Percentiles rank a stretch among this genome's conserved stretches.
These are phyloP conservation scores for Suillus plorans DNA, from an alignment of 768 basidiomycete species.

Conservation along the genomic window DNA sequence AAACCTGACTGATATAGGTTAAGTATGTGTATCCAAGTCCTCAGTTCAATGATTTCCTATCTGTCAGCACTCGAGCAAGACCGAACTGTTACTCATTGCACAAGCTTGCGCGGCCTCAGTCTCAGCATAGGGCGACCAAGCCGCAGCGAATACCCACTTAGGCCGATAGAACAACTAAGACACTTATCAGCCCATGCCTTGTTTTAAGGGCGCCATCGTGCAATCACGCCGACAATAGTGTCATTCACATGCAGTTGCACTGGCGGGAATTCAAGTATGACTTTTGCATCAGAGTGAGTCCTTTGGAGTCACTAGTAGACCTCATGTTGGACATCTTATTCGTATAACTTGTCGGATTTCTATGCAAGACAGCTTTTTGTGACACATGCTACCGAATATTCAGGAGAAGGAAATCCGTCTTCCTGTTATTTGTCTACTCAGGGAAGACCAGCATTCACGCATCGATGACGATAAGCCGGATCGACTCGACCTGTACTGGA, in stretches of 20 bases:
- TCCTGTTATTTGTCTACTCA: not conserved
- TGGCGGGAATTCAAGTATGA: too few species aligned
- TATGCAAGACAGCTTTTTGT: not conserved
- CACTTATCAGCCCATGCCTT: not conserved
- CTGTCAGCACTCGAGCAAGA: not conserved
- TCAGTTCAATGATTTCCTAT: not conserved
- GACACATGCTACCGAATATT: not conserved
- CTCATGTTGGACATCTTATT: too few species aligned
- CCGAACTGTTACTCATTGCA: not conserved
- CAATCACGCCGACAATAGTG: not conserved
- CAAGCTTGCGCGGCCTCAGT: not conserved
- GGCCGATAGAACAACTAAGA: not conserved
- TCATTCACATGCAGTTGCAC: not conserved
- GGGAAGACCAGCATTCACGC: not conserved
- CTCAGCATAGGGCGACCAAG: not conserved
- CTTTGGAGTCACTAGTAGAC: too few species aligned
- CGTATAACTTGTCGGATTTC: not conserved
- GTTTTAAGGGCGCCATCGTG: not conserved
- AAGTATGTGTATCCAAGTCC: not conserved
- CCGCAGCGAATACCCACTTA: not conserved
- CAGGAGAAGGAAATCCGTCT: not conserved
- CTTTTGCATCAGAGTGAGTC: too few species aligned
- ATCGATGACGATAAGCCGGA: not conserved
- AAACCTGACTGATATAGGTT: not conserved
- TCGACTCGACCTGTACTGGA: not conserved